Base-by-base conservation (phyloP, 2,329 filamentous ascomycete species). In the Lojkania enalia region DNA sequence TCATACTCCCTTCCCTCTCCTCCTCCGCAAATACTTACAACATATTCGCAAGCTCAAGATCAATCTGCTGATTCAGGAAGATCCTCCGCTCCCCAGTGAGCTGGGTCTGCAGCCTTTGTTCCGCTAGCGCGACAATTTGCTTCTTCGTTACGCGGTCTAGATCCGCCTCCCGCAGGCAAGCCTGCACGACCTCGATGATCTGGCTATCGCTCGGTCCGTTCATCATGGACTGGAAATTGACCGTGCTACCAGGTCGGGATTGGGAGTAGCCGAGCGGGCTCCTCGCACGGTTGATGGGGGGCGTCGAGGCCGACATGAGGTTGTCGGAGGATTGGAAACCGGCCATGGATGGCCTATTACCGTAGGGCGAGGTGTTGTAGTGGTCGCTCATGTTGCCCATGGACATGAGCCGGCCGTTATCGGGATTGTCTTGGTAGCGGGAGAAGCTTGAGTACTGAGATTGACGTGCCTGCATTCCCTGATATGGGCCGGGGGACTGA, bases 81-180 rank as follows among this genome's bases (percentile, higher is more conserved):
- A 85, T 84, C 67, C 87, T 84, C 69, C 90, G 86, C 71, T 96
- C 91, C 16, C 90, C 91, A 0, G 82, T 78, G 46, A 97, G 78
- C 68, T 96, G 90, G 3, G 88, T 92, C 74, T 96, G 92, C 51
- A 99, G 74, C 61, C 91, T 83, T 75, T 96, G 90, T 74, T 99
- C 94, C 11, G 96, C 90, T 33, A 97, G 79, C 3, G 88, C 91
- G 69, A 75, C 75, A 67, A 83, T 74, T 74, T 97, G 92, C 76
- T 99, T 99, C 84, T 97, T 99, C 5, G 94, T 99, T 36, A 97
- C 89, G n/a, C 82, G 92, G 68, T 99, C 94, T 31, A 99, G 78
- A 69, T 99, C 92, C 0, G 96, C 90, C 62, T 96, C 92, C 13
- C 79, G 74, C 51, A 99, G 77, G 58, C 94, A 94, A 39, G 80